Evolutionary conservation across 1,284 basidiomycete species (phyloP).

Genomic region (Pyrrhoderma lamaoense): DNA sequence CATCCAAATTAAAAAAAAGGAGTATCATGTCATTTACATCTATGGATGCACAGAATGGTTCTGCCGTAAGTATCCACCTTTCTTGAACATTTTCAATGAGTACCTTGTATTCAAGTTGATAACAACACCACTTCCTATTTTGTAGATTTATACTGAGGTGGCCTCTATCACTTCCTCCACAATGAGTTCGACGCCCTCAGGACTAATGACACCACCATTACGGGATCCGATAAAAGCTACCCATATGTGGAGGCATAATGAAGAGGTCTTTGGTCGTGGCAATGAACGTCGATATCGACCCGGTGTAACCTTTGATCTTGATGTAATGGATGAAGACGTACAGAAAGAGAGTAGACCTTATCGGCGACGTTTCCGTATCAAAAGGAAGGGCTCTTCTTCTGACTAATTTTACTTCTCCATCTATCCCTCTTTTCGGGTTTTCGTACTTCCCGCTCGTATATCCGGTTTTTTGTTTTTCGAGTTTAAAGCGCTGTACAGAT

Average conservation of each 20-base stretch:
- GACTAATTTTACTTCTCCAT: no score
- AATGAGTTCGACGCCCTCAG: constrained; percentile 44
- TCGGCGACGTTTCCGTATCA: background rate
- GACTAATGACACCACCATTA: constrained; percentile 46
- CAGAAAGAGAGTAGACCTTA: constrained; percentile 10
- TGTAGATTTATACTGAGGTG: constrained; percentile 58
- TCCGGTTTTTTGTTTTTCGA: no score
- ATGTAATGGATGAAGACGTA: constrained; percentile 38
- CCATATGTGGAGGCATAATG: constrained; percentile 55
- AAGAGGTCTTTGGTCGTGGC: constrained; percentile 36
- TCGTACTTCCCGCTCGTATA: no score
- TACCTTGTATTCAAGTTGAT: background rate
- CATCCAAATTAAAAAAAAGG: constrained; percentile 53
- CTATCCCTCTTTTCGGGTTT: no score
- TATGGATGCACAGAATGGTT: constrained; percentile 67
- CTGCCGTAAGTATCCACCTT: constrained; percentile 45
- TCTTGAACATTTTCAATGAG: background rate
- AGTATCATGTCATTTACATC: constrained; percentile 65
- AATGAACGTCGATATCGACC: constrained; percentile 47
- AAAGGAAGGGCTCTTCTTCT: background rate
- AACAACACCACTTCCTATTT: constrained; percentile 18
- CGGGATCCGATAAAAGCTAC: constrained; percentile 59
- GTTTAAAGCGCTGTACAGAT: no score
- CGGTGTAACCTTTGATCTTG: constrained; percentile 57
- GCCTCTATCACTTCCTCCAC: constrained; percentile 69